Conservation (phyloP, 139 green algal genomes). For the Auxenochlorella pyrenoidosa region DNA sequence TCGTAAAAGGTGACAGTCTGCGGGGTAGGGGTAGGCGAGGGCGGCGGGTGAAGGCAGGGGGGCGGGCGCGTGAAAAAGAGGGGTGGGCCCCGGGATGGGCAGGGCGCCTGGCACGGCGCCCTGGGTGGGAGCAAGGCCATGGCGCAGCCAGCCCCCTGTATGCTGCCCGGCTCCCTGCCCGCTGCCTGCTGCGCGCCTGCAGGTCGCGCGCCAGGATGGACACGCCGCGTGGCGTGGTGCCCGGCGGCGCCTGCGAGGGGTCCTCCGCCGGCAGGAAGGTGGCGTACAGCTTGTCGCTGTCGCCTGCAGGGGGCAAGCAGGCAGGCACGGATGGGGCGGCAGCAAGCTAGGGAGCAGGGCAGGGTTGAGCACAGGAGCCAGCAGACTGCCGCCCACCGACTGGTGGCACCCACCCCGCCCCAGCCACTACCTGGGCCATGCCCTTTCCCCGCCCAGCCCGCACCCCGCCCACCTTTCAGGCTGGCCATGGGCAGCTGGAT, state of each 20-base stretch:
- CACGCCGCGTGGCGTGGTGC: constrained; percentile 60
- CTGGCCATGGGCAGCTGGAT: constrained; percentile 89
- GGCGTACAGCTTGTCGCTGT: constrained; percentile 75
- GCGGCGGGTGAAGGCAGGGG: too few species aligned
- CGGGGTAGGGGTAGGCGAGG: constrained; percentile 25
- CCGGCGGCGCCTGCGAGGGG: constrained; percentile 25
- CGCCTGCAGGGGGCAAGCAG: constrained; percentile 19
- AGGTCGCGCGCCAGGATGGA: constrained; percentile 91
- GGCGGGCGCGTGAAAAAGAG: background rate
- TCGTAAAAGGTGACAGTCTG: constrained; percentile 94
- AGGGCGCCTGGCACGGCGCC: background rate
- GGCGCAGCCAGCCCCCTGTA: background rate
- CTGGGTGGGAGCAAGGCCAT: too few species aligned
- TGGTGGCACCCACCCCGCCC: too few species aligned
- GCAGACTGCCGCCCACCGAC: background rate
- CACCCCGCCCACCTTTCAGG: constrained; percentile 62
- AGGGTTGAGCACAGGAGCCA: background rate
- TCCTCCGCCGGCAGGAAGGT: constrained; percentile 78
- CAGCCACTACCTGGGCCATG: too few species aligned
- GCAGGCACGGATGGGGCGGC: background rate
- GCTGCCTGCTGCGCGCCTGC: constrained; percentile 51
- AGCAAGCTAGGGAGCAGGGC: background rate
- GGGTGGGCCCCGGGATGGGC: too few species aligned
- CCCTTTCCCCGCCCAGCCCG: background rate
- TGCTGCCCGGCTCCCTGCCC: background rate